Evolutionary conservation across 2,329 filamentous ascomycete species (phyloP).

Genomic region (Penicillium sp.): DNA sequence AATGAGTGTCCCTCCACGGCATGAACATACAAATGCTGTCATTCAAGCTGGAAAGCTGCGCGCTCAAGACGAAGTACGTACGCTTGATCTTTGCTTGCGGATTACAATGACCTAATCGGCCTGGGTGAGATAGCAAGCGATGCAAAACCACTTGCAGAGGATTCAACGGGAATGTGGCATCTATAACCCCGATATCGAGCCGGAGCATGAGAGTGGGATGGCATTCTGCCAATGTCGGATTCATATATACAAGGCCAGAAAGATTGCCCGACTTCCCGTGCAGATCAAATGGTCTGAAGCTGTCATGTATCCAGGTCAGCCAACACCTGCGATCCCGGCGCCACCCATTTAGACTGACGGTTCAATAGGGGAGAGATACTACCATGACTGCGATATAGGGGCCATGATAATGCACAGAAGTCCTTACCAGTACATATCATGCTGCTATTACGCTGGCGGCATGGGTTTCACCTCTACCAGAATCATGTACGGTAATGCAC

Average conservation of each 20-base stretch:
- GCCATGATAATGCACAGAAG: constrained; percentile 29
- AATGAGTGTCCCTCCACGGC: neutral
- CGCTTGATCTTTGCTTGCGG: neutral
- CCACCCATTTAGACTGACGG: neutral
- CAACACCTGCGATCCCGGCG: neutral
- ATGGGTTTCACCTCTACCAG: neutral
- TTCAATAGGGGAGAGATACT: constrained; percentile 32
- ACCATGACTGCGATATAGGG: constrained; percentile 28
- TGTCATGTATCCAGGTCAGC: constrained; percentile 45
- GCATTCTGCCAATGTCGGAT: constrained; percentile 41
- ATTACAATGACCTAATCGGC: neutral
- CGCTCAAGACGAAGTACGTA: constrained; percentile 33
- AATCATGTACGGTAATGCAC: neutral
- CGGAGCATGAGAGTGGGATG: constrained; percentile 46
- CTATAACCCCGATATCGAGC: constrained; percentile 50
- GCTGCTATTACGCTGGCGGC: neutral
- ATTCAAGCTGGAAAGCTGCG: constrained; percentile 40
- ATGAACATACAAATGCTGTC: constrained; percentile 41
- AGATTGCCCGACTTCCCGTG: constrained; percentile 38
- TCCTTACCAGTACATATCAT: constrained; percentile 29
- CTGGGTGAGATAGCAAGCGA: constrained; percentile 36
- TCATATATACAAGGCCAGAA: constrained; percentile 40
- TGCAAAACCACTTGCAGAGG: constrained; percentile 45
- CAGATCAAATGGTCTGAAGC: constrained; percentile 47
- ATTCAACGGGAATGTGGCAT: constrained; percentile 42